These are phyloP conservation scores for Artemisia annua DNA, from an alignment of 129 eudicot species.

Conservation along the genomic window DNA sequence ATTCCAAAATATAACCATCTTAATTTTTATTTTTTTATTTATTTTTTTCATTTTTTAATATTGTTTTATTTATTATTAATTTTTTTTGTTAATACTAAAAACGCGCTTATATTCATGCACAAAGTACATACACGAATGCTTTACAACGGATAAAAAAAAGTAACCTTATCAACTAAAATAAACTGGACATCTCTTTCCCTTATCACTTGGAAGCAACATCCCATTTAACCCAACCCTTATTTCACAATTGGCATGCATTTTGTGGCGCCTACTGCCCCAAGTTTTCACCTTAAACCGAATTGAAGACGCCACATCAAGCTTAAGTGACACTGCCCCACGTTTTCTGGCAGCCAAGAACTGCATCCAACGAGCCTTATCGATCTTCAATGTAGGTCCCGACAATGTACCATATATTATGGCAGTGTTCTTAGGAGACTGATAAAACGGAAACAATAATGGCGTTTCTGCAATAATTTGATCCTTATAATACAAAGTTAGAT, in stretches of 20 bases:
- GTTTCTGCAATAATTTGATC: conserved; percentile 54
- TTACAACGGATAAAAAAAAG: background rate
- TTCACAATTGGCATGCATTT: conserved; percentile 68
- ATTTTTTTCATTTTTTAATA: too few relatives aligned
- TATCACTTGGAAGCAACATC: conserved; percentile 43
- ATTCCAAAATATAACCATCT: background rate
- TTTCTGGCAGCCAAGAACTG: conserved; percentile 46
- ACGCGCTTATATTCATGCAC: background rate
- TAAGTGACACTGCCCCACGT: conserved; percentile 50
- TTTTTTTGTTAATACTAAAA: background rate
- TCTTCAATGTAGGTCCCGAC: conserved; percentile 49
- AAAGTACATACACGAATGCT: background rate
- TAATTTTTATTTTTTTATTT: too few relatives aligned
- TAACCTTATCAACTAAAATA: conserved; percentile 47
- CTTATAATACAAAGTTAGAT: conserved; percentile 40
- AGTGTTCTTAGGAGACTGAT: conserved; percentile 63
- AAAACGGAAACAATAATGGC: conserved; percentile 49
- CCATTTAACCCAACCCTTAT: conserved; percentile 72
- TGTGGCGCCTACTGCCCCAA: conserved; percentile 67
- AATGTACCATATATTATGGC: conserved; percentile 47
- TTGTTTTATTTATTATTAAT: too few relatives aligned
- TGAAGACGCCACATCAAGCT: conserved; percentile 51
- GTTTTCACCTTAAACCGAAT: conserved; percentile 72
- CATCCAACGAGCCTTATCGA: conserved; percentile 49
- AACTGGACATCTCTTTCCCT: conserved; percentile 57